Evolutionary conservation across 2,329 filamentous ascomycete genomes (phyloP), one percentile per base, ranked within the genome.

Genomic region (Chaetomiaceae sp.): DNA sequence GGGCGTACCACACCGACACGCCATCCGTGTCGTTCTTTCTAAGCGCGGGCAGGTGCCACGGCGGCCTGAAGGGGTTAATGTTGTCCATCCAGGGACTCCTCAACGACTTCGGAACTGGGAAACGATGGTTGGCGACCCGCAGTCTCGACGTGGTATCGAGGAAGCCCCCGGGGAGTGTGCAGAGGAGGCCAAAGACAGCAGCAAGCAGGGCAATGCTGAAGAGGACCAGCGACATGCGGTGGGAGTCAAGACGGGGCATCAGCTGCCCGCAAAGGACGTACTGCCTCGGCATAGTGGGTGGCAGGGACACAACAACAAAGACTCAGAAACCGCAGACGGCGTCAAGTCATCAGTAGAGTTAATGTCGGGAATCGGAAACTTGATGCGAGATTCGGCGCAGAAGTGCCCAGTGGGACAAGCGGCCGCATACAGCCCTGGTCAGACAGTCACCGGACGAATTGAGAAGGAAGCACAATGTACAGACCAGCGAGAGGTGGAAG

Each of bases 1-100:
- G 83, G 53, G 79, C 83, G 67, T 88, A 87, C 91, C 91, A 97
- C 49, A 81, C 83, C 27, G 85, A 83, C 51, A 85, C 86, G 40
- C 83, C 85, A 61, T 79, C 83, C 5, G 84, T 86, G 61, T 87
- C 90, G 64, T 91, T 88, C 53, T 81, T 79, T 63, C 90, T 84
- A 43, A 82, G 76, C 3, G 83, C 79, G 15, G 86, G 85, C 50
- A 81, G 77, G 63, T 94, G 88, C 10, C 81, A 76, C 17, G 81
- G 76, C 33, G 78, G 76, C 33, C 77, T 75, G 64, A 91, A 90
- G 0, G 83, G 84, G 56, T 83, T 84, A 55, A 77, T 66, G 17
- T 70, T 68, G 56, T 66, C 76, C 59, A 69, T 75, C 59, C 51
- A 71, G 59, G 69, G 67, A 51, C 67, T 65, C 47, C 69, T 72